These are phyloP conservation scores for Vicia faba DNA, from an alignment of 306 rosid species.

Conservation along the genomic window DNA sequence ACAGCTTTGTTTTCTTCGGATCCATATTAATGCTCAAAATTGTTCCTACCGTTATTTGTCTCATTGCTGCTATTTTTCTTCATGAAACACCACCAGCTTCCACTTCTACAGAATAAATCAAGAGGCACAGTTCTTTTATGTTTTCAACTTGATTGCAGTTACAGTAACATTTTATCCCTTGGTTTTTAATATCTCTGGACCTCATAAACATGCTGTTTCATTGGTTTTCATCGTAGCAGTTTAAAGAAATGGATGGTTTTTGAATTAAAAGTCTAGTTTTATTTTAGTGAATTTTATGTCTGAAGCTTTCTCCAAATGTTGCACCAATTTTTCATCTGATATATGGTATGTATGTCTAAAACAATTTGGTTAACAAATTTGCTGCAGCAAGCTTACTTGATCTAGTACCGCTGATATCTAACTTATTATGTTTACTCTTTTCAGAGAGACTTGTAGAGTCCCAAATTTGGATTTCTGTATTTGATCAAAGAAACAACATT, in stretches of 20 bases:
- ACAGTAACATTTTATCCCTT: too few relatives aligned
- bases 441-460: slow-evolving; percentile 8
- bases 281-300: background rate
- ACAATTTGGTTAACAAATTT: slow-evolving; percentile 15
- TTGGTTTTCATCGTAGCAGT: too few relatives aligned
- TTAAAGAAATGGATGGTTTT: background rate
- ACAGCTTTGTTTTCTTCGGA: slow-evolving; percentile 43
- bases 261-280: background rate
- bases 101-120: slow-evolving; percentile 24
- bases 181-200: too few relatives aligned
- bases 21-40: slow-evolving; percentile 49
- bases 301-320: background rate
- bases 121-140: slow-evolving; percentile 30
- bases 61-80: slow-evolving; percentile 39
- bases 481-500: slow-evolving; percentile 9
- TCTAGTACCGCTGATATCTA: slow-evolving; percentile 14
- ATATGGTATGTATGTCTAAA: background rate
- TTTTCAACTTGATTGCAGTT: background rate
- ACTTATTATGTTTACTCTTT: slow-evolving; percentile 27
- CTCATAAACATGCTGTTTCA: too few relatives aligned
- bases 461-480: slow-evolving; percentile 7
- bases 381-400: slow-evolving; percentile 5
- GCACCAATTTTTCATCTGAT: slow-evolving; percentile 1
- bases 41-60: slow-evolving; percentile 44
- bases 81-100: slow-evolving; percentile 40